Conservation (phyloP, 352 stramenopile species). For the Thalassiosira livingstoniorum region DNA sequence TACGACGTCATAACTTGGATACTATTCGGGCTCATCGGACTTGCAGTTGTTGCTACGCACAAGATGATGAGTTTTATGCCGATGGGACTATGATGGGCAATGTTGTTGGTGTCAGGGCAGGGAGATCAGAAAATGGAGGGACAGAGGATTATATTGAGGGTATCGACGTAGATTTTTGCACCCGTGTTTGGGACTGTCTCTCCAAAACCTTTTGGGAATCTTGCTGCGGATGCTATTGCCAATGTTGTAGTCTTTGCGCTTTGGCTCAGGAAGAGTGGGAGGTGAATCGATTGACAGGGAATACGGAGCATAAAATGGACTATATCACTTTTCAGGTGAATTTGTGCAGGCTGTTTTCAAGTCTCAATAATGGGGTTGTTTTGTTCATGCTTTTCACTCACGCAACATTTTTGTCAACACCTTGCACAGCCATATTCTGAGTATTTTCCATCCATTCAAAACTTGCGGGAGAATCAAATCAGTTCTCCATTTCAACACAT, state of each 20-base stretch:
- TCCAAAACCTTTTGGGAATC: slow-evolving; percentile 68
- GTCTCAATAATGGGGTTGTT: neutral
- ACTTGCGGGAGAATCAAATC: slow-evolving; percentile 47
- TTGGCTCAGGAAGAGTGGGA: slow-evolving; percentile 81
- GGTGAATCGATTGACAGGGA: slow-evolving; percentile 63
- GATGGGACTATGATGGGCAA: neutral
- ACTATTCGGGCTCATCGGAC: slow-evolving; percentile 32
- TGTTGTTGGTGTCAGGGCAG: neutral
- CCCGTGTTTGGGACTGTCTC: slow-evolving; percentile 60
- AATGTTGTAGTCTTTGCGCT: slow-evolving; percentile 76
- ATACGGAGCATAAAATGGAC: slow-evolving; percentile 69
- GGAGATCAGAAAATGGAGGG: neutral
- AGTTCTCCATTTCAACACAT: slow-evolving; percentile 46
- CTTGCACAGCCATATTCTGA: slow-evolving; percentile 54
- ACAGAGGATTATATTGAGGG: slow-evolving; percentile 10
- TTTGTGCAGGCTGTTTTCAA: neutral
- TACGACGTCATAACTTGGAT: slow-evolving; percentile 39
- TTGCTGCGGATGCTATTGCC: slow-evolving; percentile 65
- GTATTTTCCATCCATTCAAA: slow-evolving; percentile 74
- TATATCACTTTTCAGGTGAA: slow-evolving; percentile 81
- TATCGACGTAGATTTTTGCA: slow-evolving; percentile 50
- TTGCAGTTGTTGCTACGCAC: slow-evolving; percentile 43
- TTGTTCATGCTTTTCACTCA: neutral
- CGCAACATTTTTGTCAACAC: neutral
- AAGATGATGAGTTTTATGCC: slow-evolving; percentile 40